Base-by-base conservation (phyloP, 108 stramenopile genomes). In the Fragilariopsis cylindrus region DNA sequence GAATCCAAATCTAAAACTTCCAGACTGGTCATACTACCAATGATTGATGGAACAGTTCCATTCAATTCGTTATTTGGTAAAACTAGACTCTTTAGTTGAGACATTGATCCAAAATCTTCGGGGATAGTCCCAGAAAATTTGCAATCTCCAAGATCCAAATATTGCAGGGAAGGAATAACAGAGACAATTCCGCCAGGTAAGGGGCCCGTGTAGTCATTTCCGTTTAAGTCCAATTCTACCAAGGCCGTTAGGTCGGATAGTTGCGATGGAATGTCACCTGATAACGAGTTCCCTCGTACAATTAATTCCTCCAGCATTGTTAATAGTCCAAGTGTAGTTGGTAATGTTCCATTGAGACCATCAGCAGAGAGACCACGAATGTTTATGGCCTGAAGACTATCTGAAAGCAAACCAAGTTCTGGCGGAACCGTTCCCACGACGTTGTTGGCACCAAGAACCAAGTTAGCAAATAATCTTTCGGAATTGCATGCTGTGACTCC, bases 371-470 rank as follows among this genome's bases (percentile, higher is more conserved):
- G 46, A 48, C 79, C 57, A 52, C 71, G 73, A 65, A 80, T 80
- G 55, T 80, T 75, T 52, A 80, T 74, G 55, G 74, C 42, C 30
- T 68, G 63, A 11, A 80, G 40, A 44, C 63, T 54, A 53, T 79
- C 56, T 30, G 82, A 77, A 60, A 84, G 78, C 15, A 79, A 0
- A 7, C 60, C 76, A 50, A 84, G 70, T 21, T 79, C 83, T 16
- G 71, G 40, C 11, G 83, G 83, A 39, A 78, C 75, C 18, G 72
- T 76, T 52, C 83, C 83, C 4, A 30, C 47, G 4, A 84, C 75
- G 66, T 76, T 73, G 72, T 84, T 84, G 3, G 72, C 49, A 18
- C 72, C 77, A 46, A 84, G 71, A 0, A 71, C 71, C 65, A 81
- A 70, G 50, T 76, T 76, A 4, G 75, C 74, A 63, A 76, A 81